These are phyloP conservation scores for Mangifera indica DNA, from an alignment of 345 rosid genomes.

Conservation along the genomic window DNA sequence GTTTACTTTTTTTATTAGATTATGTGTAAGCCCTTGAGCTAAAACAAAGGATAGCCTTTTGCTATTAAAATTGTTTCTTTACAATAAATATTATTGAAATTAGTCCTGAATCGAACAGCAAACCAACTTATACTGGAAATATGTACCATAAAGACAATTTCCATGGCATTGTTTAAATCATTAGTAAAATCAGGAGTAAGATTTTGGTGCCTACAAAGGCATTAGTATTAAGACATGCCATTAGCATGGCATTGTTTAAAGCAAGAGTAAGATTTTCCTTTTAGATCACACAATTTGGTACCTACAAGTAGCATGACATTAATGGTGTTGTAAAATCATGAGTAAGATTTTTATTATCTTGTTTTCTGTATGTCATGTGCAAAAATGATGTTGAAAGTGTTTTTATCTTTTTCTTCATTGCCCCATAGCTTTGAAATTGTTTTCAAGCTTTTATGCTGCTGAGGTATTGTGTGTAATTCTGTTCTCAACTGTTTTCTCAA, in stretches of 20 bases:
- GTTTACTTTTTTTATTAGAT: not conserved
- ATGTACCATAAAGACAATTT: not conserved
- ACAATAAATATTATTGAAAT: not conserved
- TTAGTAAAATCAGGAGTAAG: too few relatives aligned
- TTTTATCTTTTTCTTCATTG: not conserved
- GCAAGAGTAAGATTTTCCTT: not conserved
- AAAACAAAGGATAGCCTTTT: not conserved
- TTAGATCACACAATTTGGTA: not conserved
- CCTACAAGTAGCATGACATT: not conserved
- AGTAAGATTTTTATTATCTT: not conserved
- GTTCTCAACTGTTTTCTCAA: not conserved
- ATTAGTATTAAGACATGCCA: too few relatives aligned
- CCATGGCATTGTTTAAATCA: too few relatives aligned
- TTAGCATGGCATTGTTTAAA: too few relatives aligned
- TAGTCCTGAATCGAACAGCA: not conserved
- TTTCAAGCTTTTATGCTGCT: not conserved
- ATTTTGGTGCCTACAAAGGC: too few relatives aligned
- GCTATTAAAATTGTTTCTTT: not conserved
- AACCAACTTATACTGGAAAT: not conserved
- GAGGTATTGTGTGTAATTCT: not conserved
- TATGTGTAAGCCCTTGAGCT: not conserved
- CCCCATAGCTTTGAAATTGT: not conserved
- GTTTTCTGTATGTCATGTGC: too few relatives aligned
- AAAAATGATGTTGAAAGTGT: not conserved
- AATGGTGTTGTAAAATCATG: not conserved